Evolutionary conservation across 1,139 yeast species (phyloP).

Genomic region (Yamadazyma atmosphaerica): DNA sequence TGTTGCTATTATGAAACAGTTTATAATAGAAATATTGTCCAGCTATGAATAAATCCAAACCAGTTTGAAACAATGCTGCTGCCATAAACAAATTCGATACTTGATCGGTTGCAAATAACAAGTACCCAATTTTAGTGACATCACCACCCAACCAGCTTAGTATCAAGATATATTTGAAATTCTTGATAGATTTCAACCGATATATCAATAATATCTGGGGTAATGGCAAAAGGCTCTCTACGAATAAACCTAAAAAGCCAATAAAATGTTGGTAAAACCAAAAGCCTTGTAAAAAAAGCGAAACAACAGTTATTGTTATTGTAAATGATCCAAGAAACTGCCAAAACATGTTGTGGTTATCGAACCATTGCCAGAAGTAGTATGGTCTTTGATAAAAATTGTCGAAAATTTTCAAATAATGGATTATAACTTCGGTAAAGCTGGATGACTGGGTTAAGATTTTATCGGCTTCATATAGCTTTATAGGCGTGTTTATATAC

Average conservation of each 20-base stretch:
- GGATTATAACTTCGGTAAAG: conserved; percentile 9
- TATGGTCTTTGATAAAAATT: conserved; percentile 66
- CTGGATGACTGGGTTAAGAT: conserved; percentile 22
- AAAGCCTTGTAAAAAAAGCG: conserved; percentile 42
- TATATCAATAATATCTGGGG: conserved; percentile 81
- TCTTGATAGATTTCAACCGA: conserved; percentile 68
- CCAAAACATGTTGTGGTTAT: conserved; percentile 59
- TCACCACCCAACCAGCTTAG: conserved; percentile 92
- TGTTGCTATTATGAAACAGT: conserved; percentile 3
- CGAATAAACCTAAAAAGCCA: conserved; percentile 71
- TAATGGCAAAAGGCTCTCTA: conserved; percentile 81
- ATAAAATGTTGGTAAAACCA: conserved; percentile 53
- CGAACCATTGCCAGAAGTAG: conserved; percentile 85
- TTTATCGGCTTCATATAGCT: conserved; percentile 30
- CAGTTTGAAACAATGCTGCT: conserved; percentile 82
- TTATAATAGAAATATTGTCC: conserved; percentile 67
- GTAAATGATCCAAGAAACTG: conserved; percentile 56
- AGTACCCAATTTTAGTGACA: conserved; percentile 69
- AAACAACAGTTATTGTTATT: conserved; percentile 37
- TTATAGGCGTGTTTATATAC: conserved; percentile 49
- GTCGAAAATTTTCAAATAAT: conserved; percentile 57
- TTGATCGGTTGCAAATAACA: conserved; percentile 69
- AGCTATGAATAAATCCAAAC: conserved; percentile 72
- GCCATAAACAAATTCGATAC: conserved; percentile 68
- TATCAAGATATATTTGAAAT: conserved; percentile 72